Evolutionary conservation across 1,284 basidiomycete genomes (phyloP).

Genomic region (Ganoderma sp.): DNA sequence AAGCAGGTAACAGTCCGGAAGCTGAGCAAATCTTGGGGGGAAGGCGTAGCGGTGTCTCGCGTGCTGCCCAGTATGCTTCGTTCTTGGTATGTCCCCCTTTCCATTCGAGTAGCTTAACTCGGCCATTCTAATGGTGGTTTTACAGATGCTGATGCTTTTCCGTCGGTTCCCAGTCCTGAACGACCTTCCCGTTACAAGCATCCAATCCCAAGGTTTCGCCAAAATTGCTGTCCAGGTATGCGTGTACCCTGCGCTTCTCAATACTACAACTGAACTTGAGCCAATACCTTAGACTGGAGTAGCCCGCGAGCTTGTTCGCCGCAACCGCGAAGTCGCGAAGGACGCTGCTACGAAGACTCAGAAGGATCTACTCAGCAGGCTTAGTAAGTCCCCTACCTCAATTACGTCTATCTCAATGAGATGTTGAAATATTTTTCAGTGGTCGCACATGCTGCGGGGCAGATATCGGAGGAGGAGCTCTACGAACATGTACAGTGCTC

Average conservation of each 20-base stretch:
- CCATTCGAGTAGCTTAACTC: not conserved
- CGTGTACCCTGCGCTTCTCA: not conserved
- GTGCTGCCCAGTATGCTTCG: not conserved
- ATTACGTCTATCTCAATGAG: not conserved
- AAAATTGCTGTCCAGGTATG: constrained; percentile 33
- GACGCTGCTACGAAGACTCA: constrained; percentile 7
- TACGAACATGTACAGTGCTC: constrained; percentile 20
- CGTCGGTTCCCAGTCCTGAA: constrained; percentile 39
- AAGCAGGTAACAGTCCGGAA: constrained; percentile 33
- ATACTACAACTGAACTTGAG: not conserved
- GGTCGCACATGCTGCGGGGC: constrained; percentile 2
- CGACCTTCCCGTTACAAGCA: constrained; percentile 32
- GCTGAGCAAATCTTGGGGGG: constrained; percentile 32
- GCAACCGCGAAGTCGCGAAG: constrained; percentile 8
- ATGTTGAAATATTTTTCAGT: constrained; percentile 6
- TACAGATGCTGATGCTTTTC: constrained; percentile 33
- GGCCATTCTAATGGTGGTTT: not conserved
- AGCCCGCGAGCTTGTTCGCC: constrained; percentile 13
- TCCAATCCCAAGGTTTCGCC: constrained; percentile 37
- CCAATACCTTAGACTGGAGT: constrained; percentile 7
- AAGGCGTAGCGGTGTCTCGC: constrained; percentile 27
- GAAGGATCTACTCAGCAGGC: constrained; percentile 16
- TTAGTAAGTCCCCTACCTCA: not conserved
- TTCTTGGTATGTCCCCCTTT: not conserved
- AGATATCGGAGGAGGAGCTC: constrained; percentile 20